phyloP scores from a whole-genome alignment of 108 stramenopile species.

The Phaeodactylum tricornutum region DNA sequence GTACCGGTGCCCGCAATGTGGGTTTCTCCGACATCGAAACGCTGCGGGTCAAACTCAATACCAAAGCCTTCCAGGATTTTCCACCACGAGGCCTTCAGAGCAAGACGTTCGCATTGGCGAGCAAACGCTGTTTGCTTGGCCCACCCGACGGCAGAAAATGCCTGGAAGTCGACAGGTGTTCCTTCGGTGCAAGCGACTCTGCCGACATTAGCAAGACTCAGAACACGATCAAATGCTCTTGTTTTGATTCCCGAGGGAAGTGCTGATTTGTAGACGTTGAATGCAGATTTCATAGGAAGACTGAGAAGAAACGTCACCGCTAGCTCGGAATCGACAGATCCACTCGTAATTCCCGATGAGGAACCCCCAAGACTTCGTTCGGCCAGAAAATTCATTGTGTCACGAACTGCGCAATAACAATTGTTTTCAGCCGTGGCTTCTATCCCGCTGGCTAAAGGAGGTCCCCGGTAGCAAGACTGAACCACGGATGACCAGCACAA shows the following conservation, averaged over 20 bases:
- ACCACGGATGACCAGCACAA: constrained; percentile 16
- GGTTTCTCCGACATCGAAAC: too few relatives aligned
- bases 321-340: constrained; percentile 52
- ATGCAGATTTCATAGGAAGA: constrained; percentile 59
- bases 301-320: constrained; percentile 51
- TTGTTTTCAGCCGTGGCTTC: neutral
- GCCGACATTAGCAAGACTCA: constrained; percentile 57
- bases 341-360: constrained; percentile 55
- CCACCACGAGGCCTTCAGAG: constrained; percentile 64
- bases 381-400: constrained; percentile 18
- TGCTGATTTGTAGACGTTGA: constrained; percentile 59
- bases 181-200: constrained; percentile 28
- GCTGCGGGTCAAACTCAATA: constrained; percentile 54
- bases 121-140: constrained; percentile 53
- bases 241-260: constrained; percentile 75
- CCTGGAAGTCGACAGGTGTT: constrained; percentile 15
- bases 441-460: neutral
- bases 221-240: constrained; percentile 50
- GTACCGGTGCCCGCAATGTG: too few relatives aligned
- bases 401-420: neutral
- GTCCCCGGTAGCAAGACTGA: neutral
- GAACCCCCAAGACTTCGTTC: constrained; percentile 69
- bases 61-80: constrained; percentile 27
- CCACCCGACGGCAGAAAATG: constrained; percentile 30
- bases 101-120: constrained; percentile 50